Conservation (phyloP, 768 basidiomycete species). For the Boletus vinaceobasis region DNA sequence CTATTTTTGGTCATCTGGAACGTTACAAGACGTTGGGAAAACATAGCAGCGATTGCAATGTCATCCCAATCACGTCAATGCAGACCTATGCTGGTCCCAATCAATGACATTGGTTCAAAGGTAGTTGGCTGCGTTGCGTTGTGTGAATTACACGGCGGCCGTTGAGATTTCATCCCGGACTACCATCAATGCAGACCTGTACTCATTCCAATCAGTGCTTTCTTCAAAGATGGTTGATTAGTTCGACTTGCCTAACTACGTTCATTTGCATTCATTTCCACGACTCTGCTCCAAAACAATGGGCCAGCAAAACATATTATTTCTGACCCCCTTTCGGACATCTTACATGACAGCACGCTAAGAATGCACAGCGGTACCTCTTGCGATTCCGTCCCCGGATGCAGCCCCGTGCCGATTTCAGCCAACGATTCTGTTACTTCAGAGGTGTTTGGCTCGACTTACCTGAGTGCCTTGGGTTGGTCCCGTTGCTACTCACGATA, state of each 20-base stretch:
- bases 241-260: too few species aligned
- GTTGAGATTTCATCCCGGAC: background rate
- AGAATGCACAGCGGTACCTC: background rate
- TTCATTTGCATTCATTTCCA: background rate
- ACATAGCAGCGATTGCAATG: too few species aligned
- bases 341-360: background rate
- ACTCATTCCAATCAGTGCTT: background rate
- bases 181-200: background rate
- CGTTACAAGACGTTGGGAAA: background rate
- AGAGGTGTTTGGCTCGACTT: background rate
- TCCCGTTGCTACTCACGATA: constrained; percentile 49
- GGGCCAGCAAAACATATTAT: background rate
- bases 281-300: too few species aligned
- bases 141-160: too few species aligned
- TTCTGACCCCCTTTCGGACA: too few species aligned
- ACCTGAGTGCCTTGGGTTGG: background rate
- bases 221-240: too few species aligned
- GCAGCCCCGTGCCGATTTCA: too few species aligned
- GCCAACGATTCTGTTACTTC: too few species aligned
- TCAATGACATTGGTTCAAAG: background rate
- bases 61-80: too few species aligned
- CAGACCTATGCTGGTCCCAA: too few species aligned
- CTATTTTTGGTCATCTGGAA: background rate
- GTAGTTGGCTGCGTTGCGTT: background rate
- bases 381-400: background rate